Percentiles rank a stretch among this genome's conserved stretches.
These are phyloP conservation scores for Colletotrichum theobromicola DNA, from an alignment of 2,329 filamentous ascomycete genomes.

Conservation along the genomic window DNA sequence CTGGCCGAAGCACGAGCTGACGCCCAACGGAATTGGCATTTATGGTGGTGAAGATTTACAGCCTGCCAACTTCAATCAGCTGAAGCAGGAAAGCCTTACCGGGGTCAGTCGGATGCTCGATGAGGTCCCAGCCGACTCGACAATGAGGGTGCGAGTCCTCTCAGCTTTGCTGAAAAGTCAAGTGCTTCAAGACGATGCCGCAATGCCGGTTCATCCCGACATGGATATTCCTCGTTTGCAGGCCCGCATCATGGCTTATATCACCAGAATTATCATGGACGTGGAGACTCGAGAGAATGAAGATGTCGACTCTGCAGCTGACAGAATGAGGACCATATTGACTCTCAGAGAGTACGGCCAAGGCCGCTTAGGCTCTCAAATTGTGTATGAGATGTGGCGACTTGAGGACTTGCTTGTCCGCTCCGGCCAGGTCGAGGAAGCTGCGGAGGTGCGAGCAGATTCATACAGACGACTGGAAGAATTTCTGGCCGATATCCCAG, in stretches of 20 bases:
- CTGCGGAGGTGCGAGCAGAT: not conserved
- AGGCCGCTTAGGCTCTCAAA: constrained; percentile 11
- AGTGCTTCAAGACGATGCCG: not conserved
- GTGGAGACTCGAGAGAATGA: not conserved
- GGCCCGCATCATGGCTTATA: constrained; percentile 10
- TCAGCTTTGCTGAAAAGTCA: constrained; percentile 1
- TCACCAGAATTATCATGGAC: constrained; percentile 1
- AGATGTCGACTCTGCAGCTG: not conserved
- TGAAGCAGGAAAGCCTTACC: not conserved
- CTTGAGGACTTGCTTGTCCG: constrained; percentile 10
- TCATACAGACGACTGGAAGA: not conserved
- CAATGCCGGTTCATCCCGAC: not conserved
- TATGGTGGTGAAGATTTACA: not conserved
- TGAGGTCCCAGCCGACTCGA: not conserved
- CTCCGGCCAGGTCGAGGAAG: not conserved
- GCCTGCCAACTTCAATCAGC: not conserved
- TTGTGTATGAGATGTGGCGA: constrained; percentile 22
- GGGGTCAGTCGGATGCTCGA: not conserved
- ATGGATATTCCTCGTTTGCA: not conserved
- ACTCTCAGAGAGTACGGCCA: constrained; percentile 21
- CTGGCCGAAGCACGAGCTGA: not conserved
- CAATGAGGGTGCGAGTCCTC: not conserved
- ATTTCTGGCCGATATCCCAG: not conserved
- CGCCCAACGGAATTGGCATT: not conserved
- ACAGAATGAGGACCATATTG: constrained; percentile 1